Conservation (phyloP, 1,139 yeast genomes). For the Oligophagozyma castellii region DNA sequence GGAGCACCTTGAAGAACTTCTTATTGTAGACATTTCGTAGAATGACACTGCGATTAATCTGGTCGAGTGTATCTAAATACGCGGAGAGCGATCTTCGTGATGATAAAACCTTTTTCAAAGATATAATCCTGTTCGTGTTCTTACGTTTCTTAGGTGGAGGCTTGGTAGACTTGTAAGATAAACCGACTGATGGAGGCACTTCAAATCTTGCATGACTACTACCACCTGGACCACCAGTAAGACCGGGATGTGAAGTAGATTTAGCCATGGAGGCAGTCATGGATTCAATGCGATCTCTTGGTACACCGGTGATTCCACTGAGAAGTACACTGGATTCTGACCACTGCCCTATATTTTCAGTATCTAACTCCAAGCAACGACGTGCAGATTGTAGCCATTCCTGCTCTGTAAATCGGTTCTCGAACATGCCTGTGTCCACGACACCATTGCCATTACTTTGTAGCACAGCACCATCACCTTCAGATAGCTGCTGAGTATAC, state of each 20-base stretch:
- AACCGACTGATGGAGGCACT: constrained; percentile 17
- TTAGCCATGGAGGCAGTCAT: constrained; percentile 8
- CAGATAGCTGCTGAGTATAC: constrained; percentile 11
- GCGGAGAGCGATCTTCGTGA: constrained; percentile 21
- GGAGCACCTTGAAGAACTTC: constrained; percentile 22
- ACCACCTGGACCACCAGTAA: constrained; percentile 5
- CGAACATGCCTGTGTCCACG: constrained; percentile 4
- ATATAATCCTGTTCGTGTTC: constrained; percentile 20
- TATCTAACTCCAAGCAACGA: constrained; percentile 23
- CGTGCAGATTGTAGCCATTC: constrained; percentile 21
- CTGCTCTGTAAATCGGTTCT: constrained; percentile 17
- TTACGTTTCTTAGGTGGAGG: constrained; percentile 19
- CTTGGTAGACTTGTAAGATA: constrained; percentile 23
- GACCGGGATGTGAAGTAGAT: constrained; percentile 1
- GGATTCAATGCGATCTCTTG: constrained; percentile 20
- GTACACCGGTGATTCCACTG: constrained; percentile 20
- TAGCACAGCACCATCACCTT: constrained; percentile 3
- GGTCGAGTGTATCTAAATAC: constrained; percentile 22
- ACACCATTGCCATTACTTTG: constrained; percentile 3
- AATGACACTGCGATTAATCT: constrained; percentile 19
- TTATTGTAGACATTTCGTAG: constrained; percentile 22
- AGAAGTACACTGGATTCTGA: constrained; percentile 19
- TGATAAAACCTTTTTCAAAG: constrained; percentile 19
- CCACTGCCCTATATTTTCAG: constrained; percentile 20
- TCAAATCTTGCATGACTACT: constrained; percentile 16